phyloP scores from a whole-genome alignment of 306 rosid genomes.

The Glycine soja region DNA sequence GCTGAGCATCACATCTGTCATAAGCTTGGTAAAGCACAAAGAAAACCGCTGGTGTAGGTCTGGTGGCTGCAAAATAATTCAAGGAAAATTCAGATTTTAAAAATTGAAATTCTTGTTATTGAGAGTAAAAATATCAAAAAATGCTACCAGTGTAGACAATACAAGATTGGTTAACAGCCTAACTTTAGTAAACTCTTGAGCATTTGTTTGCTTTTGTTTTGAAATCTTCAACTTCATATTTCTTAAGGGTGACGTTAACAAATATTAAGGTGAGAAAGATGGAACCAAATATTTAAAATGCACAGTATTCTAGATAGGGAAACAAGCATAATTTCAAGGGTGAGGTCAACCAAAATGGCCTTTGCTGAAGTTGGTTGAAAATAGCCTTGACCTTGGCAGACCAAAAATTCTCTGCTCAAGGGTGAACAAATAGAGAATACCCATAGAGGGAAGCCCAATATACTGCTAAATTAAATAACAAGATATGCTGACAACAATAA shows the following conservation, averaged over 20 bases:
- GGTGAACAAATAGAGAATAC: neutral
- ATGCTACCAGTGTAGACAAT: neutral
- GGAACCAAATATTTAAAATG: neutral
- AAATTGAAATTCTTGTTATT: slow-evolving; percentile 21
- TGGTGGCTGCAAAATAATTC: slow-evolving; percentile 48
- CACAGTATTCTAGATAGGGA: neutral
- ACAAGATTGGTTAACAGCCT: neutral
- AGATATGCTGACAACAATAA: slow-evolving; percentile 13
- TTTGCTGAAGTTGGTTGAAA: too few species aligned
- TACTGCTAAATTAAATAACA: slow-evolving; percentile 24
- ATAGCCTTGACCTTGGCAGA: too few species aligned
- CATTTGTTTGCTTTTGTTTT: neutral
- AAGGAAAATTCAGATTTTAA: slow-evolving; percentile 14
- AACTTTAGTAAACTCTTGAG: neutral
- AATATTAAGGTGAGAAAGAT: neutral
- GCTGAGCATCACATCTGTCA: slow-evolving; percentile 52
- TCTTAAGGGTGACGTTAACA: neutral
- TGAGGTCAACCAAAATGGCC: too few species aligned
- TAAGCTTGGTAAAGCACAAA: slow-evolving; percentile 57
- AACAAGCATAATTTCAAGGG: neutral
- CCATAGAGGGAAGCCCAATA: slow-evolving; percentile 8
- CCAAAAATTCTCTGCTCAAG: too few species aligned
- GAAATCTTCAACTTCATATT: neutral
- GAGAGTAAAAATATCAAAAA: slow-evolving; percentile 10
- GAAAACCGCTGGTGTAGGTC: slow-evolving; percentile 53